Percentiles rank a stretch among this genome's conserved stretches.
Conservation (phyloP, 1,139 yeast genomes). For the Saccharomyces uvarum region DNA sequence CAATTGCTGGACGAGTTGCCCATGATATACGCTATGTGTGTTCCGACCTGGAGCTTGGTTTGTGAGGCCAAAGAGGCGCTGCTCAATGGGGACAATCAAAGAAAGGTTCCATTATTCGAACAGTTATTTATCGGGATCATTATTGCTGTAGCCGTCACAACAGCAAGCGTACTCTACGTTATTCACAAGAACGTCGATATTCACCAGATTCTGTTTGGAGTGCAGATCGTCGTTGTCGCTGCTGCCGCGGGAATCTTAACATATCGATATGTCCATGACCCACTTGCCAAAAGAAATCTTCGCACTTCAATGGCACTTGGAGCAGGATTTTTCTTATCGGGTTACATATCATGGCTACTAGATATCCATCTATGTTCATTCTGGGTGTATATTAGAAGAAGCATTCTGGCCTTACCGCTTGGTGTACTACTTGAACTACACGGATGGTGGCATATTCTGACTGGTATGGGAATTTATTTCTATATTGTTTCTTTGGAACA, state of each 20-base stretch:
- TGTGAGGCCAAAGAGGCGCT: constrained; percentile 39
- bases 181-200: constrained; percentile 72
- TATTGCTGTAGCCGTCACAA: constrained; percentile 49
- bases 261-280: constrained; percentile 43
- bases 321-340: constrained; percentile 52
- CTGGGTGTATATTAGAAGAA: constrained; percentile 55
- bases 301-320: constrained; percentile 51
- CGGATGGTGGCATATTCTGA: constrained; percentile 94
- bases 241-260: constrained; percentile 45
- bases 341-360: constrained; percentile 65
- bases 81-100: constrained; percentile 11
- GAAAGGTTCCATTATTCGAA: constrained; percentile 37
- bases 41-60: constrained; percentile 84
- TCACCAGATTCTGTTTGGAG: constrained; percentile 64
- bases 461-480: constrained; percentile 73
- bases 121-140: background rate
- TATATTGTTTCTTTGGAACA: constrained; percentile 54
- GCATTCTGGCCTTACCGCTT: constrained; percentile 66
- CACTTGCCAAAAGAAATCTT: constrained; percentile 41
- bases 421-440: constrained; percentile 86
- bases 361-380: constrained; percentile 69
- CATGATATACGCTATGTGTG: constrained; percentile 93
- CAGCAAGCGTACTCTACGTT: constrained; percentile 56
- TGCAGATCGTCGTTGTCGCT: constrained; percentile 51
- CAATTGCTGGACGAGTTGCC: constrained; percentile 91